phyloP scores from a whole-genome alignment of 306 rosid genomes.

The Abrus pulchellus region DNA sequence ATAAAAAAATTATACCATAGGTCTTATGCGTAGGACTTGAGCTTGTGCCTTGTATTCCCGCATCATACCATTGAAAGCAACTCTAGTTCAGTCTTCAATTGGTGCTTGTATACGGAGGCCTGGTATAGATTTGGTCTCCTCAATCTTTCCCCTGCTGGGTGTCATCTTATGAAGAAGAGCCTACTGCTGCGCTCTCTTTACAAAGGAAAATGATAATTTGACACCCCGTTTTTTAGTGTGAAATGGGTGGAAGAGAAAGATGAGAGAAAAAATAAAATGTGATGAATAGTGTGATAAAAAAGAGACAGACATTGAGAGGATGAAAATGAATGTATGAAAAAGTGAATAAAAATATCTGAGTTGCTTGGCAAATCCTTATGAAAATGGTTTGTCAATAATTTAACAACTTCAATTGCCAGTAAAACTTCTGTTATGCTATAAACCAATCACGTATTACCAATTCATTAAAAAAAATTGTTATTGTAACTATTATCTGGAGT shows the following conservation, averaged over 20 bases:
- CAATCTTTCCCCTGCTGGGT: not conserved
- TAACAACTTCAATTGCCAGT: not conserved
- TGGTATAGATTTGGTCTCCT: not conserved
- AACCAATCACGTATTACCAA: not conserved
- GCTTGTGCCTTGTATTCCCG: not conserved
- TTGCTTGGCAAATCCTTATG: not conserved
- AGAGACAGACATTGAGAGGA: too few relatives aligned
- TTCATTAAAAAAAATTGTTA: not conserved
- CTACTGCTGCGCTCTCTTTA: not conserved
- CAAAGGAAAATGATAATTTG: too few relatives aligned
- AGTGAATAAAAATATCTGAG: too few relatives aligned
- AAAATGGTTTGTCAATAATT: not conserved
- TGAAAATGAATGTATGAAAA: too few relatives aligned
- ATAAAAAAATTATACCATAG: not conserved
- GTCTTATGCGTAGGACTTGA: not conserved
- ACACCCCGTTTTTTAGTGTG: too few relatives aligned
- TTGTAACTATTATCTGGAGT: not conserved
- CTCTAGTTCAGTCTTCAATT: not conserved
- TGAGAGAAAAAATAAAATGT: too few relatives aligned
- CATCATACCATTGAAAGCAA: not conserved
- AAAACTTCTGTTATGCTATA: not conserved
- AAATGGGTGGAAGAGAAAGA: too few relatives aligned
- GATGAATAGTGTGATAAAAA: too few relatives aligned
- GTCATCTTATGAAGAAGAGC: not conserved
- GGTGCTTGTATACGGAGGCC: not conserved